Conservation (phyloP, 306 rosid species). For the Canavalia gladiata region DNA sequence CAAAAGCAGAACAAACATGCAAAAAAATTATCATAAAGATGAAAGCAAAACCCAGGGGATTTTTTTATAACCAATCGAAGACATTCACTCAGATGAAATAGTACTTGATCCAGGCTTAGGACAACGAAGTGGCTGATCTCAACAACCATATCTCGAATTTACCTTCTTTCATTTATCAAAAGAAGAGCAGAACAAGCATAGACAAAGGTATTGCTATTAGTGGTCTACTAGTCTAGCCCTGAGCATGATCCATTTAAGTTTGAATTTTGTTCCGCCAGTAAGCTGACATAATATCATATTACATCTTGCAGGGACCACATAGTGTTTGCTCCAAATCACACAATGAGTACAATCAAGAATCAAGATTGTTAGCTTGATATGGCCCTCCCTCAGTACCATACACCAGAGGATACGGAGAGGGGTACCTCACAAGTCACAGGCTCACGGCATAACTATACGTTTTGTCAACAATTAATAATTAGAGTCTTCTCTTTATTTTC, state of each 20-base stretch:
- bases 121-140: not conserved
- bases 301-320: not conserved
- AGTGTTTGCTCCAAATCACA: too few species aligned
- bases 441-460: too few species aligned
- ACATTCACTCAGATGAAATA: conserved; percentile 11
- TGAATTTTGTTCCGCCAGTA: not conserved
- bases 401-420: too few species aligned
- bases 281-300: not conserved
- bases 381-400: too few species aligned
- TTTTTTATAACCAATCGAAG: not conserved
- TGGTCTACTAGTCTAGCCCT: not conserved
- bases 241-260: not conserved
- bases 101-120: not conserved
- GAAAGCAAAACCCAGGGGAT: not conserved
- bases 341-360: too few species aligned
- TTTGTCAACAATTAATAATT: too few species aligned
- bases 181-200: not conserved
- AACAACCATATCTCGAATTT: not conserved
- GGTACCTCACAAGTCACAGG: too few species aligned
- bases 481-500: too few species aligned
- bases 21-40: not conserved
- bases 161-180: not conserved
- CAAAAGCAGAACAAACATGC: conserved; percentile 13
- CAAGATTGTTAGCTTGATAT: too few species aligned
- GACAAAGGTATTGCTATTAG: not conserved